Evolutionary conservation across 108 stramenopile genomes (phyloP).

Genomic region (Aureococcus anophagefferens): DNA sequence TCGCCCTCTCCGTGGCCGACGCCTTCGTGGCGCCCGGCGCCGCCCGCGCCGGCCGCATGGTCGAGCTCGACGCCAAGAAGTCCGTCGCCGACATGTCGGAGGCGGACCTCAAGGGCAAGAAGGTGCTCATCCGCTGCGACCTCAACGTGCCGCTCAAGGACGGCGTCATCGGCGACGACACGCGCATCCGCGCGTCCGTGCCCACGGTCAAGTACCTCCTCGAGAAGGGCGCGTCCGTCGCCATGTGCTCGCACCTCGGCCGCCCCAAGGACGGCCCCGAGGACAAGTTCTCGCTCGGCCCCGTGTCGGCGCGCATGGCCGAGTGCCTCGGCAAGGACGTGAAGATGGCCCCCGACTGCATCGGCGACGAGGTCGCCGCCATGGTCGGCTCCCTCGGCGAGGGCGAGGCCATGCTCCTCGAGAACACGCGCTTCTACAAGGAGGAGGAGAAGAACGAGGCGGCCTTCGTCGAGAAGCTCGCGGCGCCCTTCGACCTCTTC

Average conservation of each 20-base stretch:
- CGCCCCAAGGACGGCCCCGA: constrained; percentile 93
- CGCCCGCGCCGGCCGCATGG: constrained; percentile 32
- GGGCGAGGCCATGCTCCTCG: constrained; percentile 94
- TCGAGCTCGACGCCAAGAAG: constrained; percentile 82
- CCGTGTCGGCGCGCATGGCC: constrained; percentile 85
- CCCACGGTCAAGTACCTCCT: constrained; percentile 96
- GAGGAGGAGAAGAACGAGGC: constrained; percentile 88
- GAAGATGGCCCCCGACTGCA: constrained; percentile 89
- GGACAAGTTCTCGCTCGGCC: constrained; percentile 95
- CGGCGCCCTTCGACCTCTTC: constrained; percentile 78
- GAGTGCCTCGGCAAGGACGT: constrained; percentile 85
- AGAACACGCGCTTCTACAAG: constrained; percentile 99
- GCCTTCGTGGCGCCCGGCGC: constrained; percentile 53
- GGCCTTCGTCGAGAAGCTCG: constrained; percentile 79
- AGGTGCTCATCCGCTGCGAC: constrained; percentile 90
- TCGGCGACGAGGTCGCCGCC: constrained; percentile 80
- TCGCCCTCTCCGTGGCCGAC: constrained; percentile 40
- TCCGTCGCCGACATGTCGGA: constrained; percentile 84
- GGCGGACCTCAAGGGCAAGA: constrained; percentile 88
- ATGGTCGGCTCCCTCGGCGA: constrained; percentile 65
- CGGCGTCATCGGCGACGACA: constrained; percentile 95
- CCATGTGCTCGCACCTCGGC: constrained; percentile 97
- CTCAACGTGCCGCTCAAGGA: constrained; percentile 95
- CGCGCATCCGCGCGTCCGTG: constrained; percentile 94
- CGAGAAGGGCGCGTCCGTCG: constrained; percentile 91